Base-by-base conservation (phyloP, 1,284 basidiomycete species). In the Somion occarium region DNA sequence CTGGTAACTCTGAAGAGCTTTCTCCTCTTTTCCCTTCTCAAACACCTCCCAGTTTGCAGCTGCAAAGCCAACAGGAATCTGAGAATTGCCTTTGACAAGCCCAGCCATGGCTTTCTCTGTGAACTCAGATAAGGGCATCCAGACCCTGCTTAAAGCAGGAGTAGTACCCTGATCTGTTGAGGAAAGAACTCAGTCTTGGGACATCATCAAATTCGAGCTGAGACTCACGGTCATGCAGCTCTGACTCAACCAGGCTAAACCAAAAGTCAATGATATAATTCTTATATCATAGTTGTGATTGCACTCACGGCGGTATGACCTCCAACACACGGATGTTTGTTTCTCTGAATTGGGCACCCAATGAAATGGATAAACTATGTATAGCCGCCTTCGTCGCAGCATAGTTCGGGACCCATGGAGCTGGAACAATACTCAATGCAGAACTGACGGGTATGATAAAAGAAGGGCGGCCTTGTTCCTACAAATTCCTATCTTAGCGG, bases 301-400 rank as follows among this genome's bases (percentile, higher is more conserved):
- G 13, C 5, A 71, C 80, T 62, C 56, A 83, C 75, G 83, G 83
- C 19, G 82, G 83, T 5, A 82, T 64, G 19, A 85, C 74, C 59
- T 85, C 83, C 39, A 80, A 67, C 3, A 85, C 73, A 50, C 76
- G 69, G 20, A 85, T 69, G 23, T 78, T 76, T 5, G 76, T 80
- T 13, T 69, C 70, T 45, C 69, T 60, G 12, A 84, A 67, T 57
- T 81, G 77, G 2, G 62, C 61, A 46, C 75, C 68, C 22, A 85
- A 68, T 1, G 78, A 75, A 22, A 76, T 64, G 15, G 70, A 69
- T 51, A 82, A 72, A 51, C 75, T 80, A 57, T 79, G 81, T n/a
- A 85, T 57, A 1, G 82, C 82, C 3, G 82, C 80, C 63, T 85
- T 85, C 1, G 76, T 75, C 2, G 82, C 82, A 26, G 70, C 79